Evolutionary conservation across 306 rosid genomes (phyloP).

Genomic region (Aeschynomene evenia): DNA sequence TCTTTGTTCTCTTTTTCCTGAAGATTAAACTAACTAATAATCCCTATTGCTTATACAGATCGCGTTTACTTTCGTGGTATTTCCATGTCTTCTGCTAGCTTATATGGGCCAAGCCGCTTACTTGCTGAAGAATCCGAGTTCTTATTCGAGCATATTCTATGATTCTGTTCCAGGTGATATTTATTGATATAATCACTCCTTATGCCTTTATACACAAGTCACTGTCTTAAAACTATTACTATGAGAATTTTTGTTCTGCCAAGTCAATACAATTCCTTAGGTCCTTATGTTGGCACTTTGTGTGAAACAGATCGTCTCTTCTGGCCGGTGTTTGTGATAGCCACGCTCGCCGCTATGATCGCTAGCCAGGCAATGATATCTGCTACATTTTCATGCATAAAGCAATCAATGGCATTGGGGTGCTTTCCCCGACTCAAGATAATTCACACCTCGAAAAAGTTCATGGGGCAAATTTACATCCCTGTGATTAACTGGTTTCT

Average conservation of each 20-base stretch:
- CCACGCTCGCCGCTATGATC: constrained; percentile 86
- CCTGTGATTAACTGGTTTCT: constrained; percentile 88
- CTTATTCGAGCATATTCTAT: constrained; percentile 58
- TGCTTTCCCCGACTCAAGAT: constrained; percentile 98
- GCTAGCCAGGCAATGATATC: constrained; percentile 96
- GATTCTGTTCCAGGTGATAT: constrained; percentile 75
- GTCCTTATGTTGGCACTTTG: constrained; percentile 22
- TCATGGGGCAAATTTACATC: constrained; percentile 93
- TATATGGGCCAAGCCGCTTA: constrained; percentile 89
- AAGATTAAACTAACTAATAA: constrained; percentile 6
- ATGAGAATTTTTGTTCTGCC: constrained; percentile 10
- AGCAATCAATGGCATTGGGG: constrained; percentile 98
- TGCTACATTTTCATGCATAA: constrained; percentile 83
- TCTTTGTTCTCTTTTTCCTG: too few species aligned
- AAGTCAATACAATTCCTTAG: constrained; percentile 19
- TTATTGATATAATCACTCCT: constrained; percentile 17
- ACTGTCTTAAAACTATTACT: constrained; percentile 6
- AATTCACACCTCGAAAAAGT: constrained; percentile 81
- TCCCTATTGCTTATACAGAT: constrained; percentile 49
- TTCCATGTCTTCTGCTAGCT: constrained; percentile 79
- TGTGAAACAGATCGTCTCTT: constrained; percentile 61
- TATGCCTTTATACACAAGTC: background rate
- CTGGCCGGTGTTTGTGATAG: constrained; percentile 80
- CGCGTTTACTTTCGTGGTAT: constrained; percentile 65
- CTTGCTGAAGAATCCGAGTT: constrained; percentile 56